Conservation (phyloP, 345 rosid genomes). For the Tarenaya hassleriana region DNA sequence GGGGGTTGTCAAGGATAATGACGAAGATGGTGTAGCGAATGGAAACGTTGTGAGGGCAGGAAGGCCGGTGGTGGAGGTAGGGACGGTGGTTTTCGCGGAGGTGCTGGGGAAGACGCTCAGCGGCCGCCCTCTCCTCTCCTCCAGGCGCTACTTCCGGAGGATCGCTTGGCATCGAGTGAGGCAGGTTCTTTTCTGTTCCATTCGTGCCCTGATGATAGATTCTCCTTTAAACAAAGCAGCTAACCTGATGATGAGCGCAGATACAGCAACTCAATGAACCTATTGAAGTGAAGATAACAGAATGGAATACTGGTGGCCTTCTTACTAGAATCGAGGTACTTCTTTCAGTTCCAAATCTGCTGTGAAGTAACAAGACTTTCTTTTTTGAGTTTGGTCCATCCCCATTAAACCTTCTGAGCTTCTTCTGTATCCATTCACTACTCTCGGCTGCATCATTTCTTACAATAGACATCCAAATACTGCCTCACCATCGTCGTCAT, state of each 20-base stretch:
- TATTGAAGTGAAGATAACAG: constrained; percentile 65
- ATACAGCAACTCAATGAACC: constrained; percentile 79
- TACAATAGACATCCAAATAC: too few relatives aligned
- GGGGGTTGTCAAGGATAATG: constrained; percentile 73
- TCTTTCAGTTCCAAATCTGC: background rate
- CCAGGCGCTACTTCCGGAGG: constrained; percentile 55
- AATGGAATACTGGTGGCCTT: constrained; percentile 92
- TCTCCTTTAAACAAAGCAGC: constrained; percentile 1
- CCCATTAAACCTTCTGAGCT: too few relatives aligned
- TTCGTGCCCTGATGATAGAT: background rate
- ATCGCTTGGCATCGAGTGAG: constrained; percentile 94
- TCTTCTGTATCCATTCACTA: too few relatives aligned
- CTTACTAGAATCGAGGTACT: constrained; percentile 83
- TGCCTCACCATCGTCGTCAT: too few relatives aligned
- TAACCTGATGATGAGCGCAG: constrained; percentile 44
- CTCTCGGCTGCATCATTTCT: too few relatives aligned
- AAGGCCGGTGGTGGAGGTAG: constrained; percentile 74
- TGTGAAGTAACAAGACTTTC: too few relatives aligned
- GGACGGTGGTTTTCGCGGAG: constrained; percentile 80
- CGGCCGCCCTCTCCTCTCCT: constrained; percentile 85
- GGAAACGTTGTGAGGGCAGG: constrained; percentile 34
- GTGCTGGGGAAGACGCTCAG: constrained; percentile 89
- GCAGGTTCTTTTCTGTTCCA: constrained; percentile 87
- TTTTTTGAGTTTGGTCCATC: background rate
- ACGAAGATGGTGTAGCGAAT: constrained; percentile 34